Percentiles rank a stretch among this genome's conserved stretches.
phyloP scores from a whole-genome alignment of 345 rosid genomes.

The Atalantia buxifolia region DNA sequence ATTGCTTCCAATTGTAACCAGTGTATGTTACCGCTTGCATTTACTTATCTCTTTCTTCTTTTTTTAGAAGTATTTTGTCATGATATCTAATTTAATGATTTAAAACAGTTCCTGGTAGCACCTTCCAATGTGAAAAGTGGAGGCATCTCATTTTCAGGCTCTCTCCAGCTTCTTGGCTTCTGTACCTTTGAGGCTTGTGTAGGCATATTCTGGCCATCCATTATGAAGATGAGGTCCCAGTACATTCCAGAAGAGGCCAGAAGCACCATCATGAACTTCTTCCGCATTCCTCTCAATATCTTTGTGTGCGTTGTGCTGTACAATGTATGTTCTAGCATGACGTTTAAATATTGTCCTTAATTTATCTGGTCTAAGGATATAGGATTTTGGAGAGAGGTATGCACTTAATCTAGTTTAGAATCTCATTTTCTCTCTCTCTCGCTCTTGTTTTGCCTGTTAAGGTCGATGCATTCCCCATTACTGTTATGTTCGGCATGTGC shows the following conservation, averaged over 20 bases:
- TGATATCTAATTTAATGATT: constrained; percentile 9
- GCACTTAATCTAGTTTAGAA: background rate
- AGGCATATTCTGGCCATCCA: constrained; percentile 96
- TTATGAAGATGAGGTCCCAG: constrained; percentile 99
- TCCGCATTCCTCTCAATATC: constrained; percentile 91
- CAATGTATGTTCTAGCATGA: constrained; percentile 53
- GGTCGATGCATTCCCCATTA: constrained; percentile 93
- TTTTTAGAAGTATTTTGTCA: background rate
- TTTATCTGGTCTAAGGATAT: background rate
- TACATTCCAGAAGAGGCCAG: constrained; percentile 98
- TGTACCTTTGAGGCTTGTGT: constrained; percentile 92
- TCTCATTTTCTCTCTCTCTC: background rate
- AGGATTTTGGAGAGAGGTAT: background rate
- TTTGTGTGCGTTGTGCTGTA: constrained; percentile 88
- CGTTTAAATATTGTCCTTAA: background rate
- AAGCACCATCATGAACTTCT: constrained; percentile 98
- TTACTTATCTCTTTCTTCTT: constrained; percentile 4
- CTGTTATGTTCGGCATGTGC: constrained; percentile 98
- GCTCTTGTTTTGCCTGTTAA: constrained; percentile 25
- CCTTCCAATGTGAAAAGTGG: constrained; percentile 72
- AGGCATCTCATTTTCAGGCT: constrained; percentile 67
- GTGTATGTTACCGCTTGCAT: constrained; percentile 37
- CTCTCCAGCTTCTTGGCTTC: constrained; percentile 80
- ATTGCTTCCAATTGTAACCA: constrained; percentile 72
- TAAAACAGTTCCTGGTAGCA: constrained; percentile 59